Conservation (phyloP, 371 early-diverging fungal species). For the Capillidium heterosporum region DNA sequence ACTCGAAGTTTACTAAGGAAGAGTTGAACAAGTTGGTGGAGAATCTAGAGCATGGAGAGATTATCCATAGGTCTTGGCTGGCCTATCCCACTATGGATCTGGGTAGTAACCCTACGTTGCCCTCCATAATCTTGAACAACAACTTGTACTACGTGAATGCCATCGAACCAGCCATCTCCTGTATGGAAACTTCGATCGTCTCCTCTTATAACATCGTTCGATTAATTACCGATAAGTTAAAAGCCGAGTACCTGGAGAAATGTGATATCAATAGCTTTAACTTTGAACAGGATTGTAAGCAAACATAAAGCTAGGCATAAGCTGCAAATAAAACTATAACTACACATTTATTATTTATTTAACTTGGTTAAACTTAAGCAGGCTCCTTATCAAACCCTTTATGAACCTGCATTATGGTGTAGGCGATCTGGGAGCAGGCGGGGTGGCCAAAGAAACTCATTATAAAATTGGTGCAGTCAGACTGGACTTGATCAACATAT, state of each 20-base stretch:
- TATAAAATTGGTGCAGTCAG: too few species aligned
- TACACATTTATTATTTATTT: too few species aligned
- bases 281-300: too few species aligned
- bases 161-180: slow-evolving; percentile 3
- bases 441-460: too few species aligned
- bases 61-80: neutral
- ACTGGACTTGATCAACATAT: too few species aligned
- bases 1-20: neutral
- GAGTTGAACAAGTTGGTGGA: neutral
- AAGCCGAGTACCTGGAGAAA: neutral
- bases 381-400: too few species aligned
- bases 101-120: neutral
- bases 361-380: too few species aligned
- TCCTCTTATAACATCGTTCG: neutral
- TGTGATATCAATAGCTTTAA: too few species aligned
- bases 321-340: too few species aligned
- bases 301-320: too few species aligned
- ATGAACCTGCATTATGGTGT: too few species aligned
- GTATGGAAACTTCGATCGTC: neutral
- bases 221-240: neutral
- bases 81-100: slow-evolving; percentile 1
- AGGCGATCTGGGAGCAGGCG: too few species aligned
- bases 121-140: neutral
- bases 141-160: neutral
- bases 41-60: neutral